These are phyloP conservation scores for Acer yangbiense DNA, from an alignment of 345 rosid genomes.

Conservation along the genomic window DNA sequence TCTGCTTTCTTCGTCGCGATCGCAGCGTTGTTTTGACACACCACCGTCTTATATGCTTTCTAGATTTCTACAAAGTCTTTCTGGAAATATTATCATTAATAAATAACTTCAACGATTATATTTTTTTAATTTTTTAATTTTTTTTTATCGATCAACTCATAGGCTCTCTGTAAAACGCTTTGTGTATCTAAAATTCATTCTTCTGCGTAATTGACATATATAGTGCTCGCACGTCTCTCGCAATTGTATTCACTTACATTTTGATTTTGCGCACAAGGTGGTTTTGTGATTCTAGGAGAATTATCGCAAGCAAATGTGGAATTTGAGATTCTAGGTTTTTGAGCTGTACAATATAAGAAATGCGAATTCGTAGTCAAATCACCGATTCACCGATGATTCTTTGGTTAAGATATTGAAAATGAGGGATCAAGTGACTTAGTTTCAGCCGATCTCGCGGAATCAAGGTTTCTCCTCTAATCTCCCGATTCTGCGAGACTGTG, in stretches of 20 bases:
- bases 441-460: conserved; percentile 33
- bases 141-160: neutral
- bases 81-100: no score
- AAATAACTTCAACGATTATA: no score
- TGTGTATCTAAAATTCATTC: neutral
- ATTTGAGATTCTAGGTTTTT: conserved; percentile 5
- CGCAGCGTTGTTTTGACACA: conserved; percentile 4
- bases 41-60: neutral
- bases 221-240: neutral
- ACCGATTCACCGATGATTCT: conserved; percentile 11
- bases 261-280: neutral
- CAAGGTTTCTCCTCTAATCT: conserved; percentile 36
- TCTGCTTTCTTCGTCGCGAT: conserved; percentile 10
- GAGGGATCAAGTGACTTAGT: conserved; percentile 31
- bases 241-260: neutral
- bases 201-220: neutral
- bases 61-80: no score
- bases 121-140: neutral
- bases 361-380: conserved; percentile 27
- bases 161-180: neutral
- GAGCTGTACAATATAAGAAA: neutral
- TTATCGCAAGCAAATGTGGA: conserved; percentile 16
- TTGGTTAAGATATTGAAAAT: conserved; percentile 23
- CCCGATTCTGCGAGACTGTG: conserved; percentile 36
- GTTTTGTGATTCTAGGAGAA: neutral